A percentile compares a stretch with the other conserved stretches of the same genome.
Evolutionary conservation across 352 stramenopile species (phyloP).

Genomic region (Globisporangium cylindrosporum): DNA sequence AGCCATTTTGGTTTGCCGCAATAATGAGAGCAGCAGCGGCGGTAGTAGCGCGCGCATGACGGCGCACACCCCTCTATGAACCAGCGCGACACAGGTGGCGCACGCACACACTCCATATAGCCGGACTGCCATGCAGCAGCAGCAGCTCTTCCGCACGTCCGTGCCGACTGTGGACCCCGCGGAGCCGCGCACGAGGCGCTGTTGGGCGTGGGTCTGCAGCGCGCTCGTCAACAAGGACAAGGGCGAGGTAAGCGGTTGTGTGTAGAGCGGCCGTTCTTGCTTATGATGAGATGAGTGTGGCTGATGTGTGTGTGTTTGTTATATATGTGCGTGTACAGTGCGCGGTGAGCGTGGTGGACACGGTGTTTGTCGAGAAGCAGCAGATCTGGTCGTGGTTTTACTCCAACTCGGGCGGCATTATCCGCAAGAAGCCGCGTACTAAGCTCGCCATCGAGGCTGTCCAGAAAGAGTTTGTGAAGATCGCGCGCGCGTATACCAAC

Average conservation of each 20-base stretch:
- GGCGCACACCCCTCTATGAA: too few species aligned
- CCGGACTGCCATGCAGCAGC: background rate
- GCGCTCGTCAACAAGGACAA: conserved; percentile 61
- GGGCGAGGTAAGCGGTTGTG: conserved; percentile 27
- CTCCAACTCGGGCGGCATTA: conserved; percentile 40
- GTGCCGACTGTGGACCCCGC: conserved; percentile 52
- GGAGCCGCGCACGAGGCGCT: conserved; percentile 41
- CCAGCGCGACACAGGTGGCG: too few species aligned
- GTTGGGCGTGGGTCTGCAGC: conserved; percentile 71
- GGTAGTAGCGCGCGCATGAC: too few species aligned
- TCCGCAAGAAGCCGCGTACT: conserved; percentile 55
- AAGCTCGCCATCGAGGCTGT: conserved; percentile 49
- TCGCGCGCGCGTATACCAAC: conserved; percentile 25
- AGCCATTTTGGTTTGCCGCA: too few species aligned
- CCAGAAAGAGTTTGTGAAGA: conserved; percentile 33
- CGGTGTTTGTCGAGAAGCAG: conserved; percentile 69
- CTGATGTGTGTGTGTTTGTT: background rate
- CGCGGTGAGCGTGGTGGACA: conserved; percentile 54
- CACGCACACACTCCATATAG: too few species aligned
- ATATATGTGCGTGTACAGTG: conserved; percentile 24
- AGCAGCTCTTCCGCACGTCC: conserved; percentile 41
- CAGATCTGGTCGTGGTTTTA: conserved; percentile 84
- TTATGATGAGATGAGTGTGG: background rate
- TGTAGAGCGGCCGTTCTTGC: background rate
- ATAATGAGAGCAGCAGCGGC: too few species aligned